These are phyloP conservation scores for Micromonas pusilla DNA, from an alignment of 139 green algal genomes.

Conservation along the genomic window DNA sequence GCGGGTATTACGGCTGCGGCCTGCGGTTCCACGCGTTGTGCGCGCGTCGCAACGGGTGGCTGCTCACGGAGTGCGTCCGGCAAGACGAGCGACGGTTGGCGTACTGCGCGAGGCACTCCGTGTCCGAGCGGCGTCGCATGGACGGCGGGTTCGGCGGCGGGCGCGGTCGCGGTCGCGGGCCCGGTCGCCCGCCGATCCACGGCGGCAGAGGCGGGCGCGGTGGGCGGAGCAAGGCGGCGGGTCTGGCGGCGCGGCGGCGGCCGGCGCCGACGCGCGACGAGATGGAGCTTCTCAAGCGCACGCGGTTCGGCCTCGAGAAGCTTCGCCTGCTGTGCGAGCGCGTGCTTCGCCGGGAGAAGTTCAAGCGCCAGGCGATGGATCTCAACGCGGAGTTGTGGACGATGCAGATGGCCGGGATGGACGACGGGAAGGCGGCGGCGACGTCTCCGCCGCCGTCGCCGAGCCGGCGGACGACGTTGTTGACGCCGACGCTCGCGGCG, in stretches of 20 bases:
- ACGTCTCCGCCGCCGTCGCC: neutral
- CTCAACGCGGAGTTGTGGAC: neutral
- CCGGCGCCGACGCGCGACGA: constrained; percentile 8
- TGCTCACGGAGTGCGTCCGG: constrained; percentile 24
- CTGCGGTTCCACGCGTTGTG: constrained; percentile 73
- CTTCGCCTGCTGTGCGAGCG: constrained; percentile 13
- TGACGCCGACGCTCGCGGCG: neutral
- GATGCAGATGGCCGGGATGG: neutral
- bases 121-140: neutral
- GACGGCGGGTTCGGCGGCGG: neutral
- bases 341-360: constrained; percentile 9
- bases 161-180: neutral
- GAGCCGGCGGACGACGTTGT: neutral
- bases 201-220: too few species aligned
- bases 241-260: neutral
- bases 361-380: constrained; percentile 1
- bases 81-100: neutral
- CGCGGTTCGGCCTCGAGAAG: constrained; percentile 9
- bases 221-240: neutral
- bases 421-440: neutral
- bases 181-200: neutral
- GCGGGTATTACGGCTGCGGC: constrained; percentile 38
- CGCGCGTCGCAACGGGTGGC: constrained; percentile 55
- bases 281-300: constrained; percentile 6
- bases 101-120: constrained; percentile 4